Evolutionary conservation across 331 rosid genomes (phyloP).

Genomic region (Telfairia occidentalis): DNA sequence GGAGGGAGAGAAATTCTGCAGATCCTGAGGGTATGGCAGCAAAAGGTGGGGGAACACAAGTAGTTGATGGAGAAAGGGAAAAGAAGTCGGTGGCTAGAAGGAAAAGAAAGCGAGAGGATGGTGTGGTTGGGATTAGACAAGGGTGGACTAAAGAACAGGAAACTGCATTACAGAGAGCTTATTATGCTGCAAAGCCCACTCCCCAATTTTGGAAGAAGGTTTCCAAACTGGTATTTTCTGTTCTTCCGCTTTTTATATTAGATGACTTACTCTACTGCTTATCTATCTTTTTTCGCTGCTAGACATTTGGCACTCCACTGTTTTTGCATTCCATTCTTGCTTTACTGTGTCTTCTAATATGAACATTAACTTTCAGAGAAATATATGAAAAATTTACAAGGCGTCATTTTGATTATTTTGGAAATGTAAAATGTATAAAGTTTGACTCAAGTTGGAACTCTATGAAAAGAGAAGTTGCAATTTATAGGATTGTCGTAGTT

Average conservation of each 20-base stretch:
- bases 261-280: background rate
- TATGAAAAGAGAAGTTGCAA: background rate
- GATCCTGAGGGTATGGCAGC: background rate
- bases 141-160: conserved; percentile 85
- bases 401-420: background rate
- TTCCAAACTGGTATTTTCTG: conserved; percentile 46
- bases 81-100: conserved; percentile 15
- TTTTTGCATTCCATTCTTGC: background rate
- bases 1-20: background rate
- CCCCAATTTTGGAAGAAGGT: conserved; percentile 93
- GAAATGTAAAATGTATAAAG: background rate
- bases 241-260: background rate
- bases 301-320: background rate
- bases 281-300: background rate
- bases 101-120: conserved; percentile 41
- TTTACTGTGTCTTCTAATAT: background rate
- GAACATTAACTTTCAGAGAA: background rate
- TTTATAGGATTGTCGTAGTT: background rate
- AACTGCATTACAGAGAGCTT: conserved; percentile 53
- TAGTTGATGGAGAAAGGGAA: background rate
- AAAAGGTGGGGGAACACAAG: background rate
- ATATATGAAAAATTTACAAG: background rate
- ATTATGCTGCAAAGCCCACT: conserved; percentile 50
- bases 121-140: conserved; percentile 10
- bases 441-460: background rate